Evolutionary conservation across 345 rosid genomes (phyloP), one percentile per base, ranked within the genome.

Genomic region (Eucalyptus cloeziana): DNA sequence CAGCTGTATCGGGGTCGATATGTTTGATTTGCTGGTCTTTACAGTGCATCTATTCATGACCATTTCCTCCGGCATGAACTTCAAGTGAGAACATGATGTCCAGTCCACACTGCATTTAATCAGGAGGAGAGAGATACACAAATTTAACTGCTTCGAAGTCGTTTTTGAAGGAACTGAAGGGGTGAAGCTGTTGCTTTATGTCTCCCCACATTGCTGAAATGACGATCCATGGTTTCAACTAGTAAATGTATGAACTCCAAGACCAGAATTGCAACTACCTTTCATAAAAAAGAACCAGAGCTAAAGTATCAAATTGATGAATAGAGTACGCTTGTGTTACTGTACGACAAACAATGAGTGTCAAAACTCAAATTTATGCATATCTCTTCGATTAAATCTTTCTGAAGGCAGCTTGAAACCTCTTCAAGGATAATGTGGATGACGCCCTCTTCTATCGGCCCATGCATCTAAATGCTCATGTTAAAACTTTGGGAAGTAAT

Each of bases 11-110:
- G 99, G 97, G 86, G 93, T 67, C 49, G 94, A 94, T 88, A 97
- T 97, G 89, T 95, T 95, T 49, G 97, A 85, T 91, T 96, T 97
- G 96, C 96, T 94, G 9, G 99, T 98, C 94, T 98, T 97, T 22
- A 96, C 96, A 87, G 96, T 89, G 91, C 96, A 96, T 87, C 98
- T 99, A 89, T 96, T 95, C 97, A 97, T 97, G 87, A 96, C 97
- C 99, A 96, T 98, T 94, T 98, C 99, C 90, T 96, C 99, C 89
- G 94, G 91, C 99, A 96, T 98, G 94, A 97, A 98, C 94, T 98
- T 98, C 91, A 96, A 88, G 93, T 98, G 99, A 51, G 89, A 98
- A 96, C 99, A 94, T 97, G 91, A 98, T 98, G 89, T 98, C 99
- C 15, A 98, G 96, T 92, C 94, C 99, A 90, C 99, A 96, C 98